phyloP scores from a whole-genome alignment of 768 basidiomycete genomes.

The Tephrocybe sp. region DNA sequence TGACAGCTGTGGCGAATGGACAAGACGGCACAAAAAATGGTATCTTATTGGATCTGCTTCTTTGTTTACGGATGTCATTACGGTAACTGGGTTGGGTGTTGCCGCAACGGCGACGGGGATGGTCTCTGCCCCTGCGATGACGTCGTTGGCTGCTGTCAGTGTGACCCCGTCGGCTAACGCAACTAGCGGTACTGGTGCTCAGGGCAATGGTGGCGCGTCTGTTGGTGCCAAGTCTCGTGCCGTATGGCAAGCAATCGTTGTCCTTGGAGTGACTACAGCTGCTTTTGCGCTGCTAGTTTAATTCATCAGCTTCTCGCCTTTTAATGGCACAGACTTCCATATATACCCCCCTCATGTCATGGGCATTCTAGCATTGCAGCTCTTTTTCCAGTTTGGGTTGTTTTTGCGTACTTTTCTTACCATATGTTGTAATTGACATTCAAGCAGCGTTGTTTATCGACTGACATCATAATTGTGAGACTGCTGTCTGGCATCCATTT shows the following conservation, averaged over 20 bases:
- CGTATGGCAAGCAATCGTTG: slow-evolving; percentile 19
- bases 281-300: slow-evolving; percentile 15
- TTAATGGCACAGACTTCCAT: not conserved
- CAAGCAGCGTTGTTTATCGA: no score
- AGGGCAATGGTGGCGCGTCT: slow-evolving; percentile 15
- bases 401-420: no score
- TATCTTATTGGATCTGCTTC: slow-evolving; percentile 24
- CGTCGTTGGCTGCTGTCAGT: no score
- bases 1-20: slow-evolving; percentile 62
- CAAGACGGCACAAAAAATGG: slow-evolving; percentile 60
- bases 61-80: slow-evolving; percentile 1
- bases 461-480: no score
- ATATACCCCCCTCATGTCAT: slow-evolving; percentile 1
- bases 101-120: not conserved
- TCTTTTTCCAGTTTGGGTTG: not conserved
- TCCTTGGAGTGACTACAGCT: slow-evolving; percentile 14
- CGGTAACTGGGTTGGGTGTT: not conserved
- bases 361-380: not conserved
- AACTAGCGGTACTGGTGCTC: slow-evolving; percentile 13
- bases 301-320: not conserved
- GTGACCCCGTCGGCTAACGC: slow-evolving; percentile 12
- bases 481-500: no score
- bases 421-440: no score
- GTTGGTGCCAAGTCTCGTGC: slow-evolving; percentile 13
- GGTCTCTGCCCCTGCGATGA: not conserved